phyloP scores from a whole-genome alignment of 176 grass and related monocot genomes.

The Chloris gayana region DNA sequence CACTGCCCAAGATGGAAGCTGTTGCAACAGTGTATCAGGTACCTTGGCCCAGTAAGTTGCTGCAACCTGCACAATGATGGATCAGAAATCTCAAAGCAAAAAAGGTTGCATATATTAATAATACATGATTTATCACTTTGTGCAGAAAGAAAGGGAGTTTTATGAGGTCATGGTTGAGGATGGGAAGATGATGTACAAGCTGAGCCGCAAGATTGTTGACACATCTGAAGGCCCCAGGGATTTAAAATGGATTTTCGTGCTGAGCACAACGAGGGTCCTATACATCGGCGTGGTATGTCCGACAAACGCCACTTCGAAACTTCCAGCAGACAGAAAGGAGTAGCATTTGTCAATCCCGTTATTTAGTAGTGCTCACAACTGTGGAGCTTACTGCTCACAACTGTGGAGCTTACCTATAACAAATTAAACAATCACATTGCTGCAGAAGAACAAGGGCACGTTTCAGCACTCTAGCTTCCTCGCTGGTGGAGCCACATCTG shows the following conservation, averaged over 20 bases:
- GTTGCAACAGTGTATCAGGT: conserved; percentile 94
- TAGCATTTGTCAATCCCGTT: neutral
- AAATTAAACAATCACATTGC: conserved; percentile 24
- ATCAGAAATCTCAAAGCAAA: conserved; percentile 20
- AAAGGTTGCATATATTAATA: conserved; percentile 8
- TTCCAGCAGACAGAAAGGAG: neutral
- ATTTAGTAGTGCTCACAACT: neutral
- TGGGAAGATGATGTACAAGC: conserved; percentile 71
- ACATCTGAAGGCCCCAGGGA: conserved; percentile 58
- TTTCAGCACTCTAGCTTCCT: conserved; percentile 99
- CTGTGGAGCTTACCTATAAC: neutral
- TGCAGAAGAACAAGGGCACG: conserved; percentile 92
- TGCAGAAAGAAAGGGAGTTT: conserved; percentile 91
- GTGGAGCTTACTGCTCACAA: neutral
- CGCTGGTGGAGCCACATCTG: conserved; percentile 93
- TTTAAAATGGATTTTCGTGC: conserved; percentile 93
- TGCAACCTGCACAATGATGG: neutral
- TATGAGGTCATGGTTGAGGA: conserved; percentile 76
- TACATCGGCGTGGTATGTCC: conserved; percentile 71
- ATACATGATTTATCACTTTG: neutral
- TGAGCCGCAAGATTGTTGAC: conserved; percentile 65
- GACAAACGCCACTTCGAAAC: neutral
- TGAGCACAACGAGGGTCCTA: conserved; percentile 79
- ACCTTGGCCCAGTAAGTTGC: conserved; percentile 88
- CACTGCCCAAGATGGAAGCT: conserved; percentile 74